Evolutionary conservation across 108 stramenopile genomes (phyloP).

Genomic region (Pseudonitzschia multiseries): DNA sequence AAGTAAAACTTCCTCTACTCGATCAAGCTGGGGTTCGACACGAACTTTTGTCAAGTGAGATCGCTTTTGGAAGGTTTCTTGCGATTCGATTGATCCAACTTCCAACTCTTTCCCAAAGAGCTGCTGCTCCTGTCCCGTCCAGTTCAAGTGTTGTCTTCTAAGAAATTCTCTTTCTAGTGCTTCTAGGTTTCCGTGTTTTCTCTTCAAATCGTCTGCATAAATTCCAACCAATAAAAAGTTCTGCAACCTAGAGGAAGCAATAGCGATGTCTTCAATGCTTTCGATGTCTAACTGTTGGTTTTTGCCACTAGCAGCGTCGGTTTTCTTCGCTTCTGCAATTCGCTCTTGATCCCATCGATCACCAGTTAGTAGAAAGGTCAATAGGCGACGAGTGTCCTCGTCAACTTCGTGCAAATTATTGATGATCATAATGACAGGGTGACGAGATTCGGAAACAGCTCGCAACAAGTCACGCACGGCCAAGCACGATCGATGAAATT

Average conservation of each 20-base stretch:
- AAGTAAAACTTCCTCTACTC: slow-evolving; percentile 16
- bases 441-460: slow-evolving; percentile 22
- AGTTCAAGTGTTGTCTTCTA: not conserved
- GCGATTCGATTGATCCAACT: not conserved
- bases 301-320: not conserved
- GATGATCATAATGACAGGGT: slow-evolving; percentile 27
- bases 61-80: not conserved
- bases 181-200: not conserved
- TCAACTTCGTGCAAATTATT: slow-evolving; percentile 29
- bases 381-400: slow-evolving; percentile 13
- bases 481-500: slow-evolving; percentile 19
- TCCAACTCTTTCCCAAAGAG: not conserved
- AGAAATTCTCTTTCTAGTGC: not conserved
- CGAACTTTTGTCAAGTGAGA: slow-evolving; percentile 8
- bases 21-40: slow-evolving; percentile 9
- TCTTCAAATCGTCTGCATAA: not conserved
- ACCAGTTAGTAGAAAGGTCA: slow-evolving; percentile 25
- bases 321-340: not conserved
- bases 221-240: slow-evolving; percentile 16
- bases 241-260: not conserved
- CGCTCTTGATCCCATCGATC: slow-evolving; percentile 3
- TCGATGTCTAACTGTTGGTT: not conserved
- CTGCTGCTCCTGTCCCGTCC: not conserved
- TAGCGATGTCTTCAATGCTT: not conserved
- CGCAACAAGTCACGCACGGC: slow-evolving; percentile 30